A percentile compares a stretch with the other conserved stretches of the same genome.
These are phyloP conservation scores for Azolla pinnata DNA, from an alignment of 75 land plant genomes.

Conservation along the genomic window DNA sequence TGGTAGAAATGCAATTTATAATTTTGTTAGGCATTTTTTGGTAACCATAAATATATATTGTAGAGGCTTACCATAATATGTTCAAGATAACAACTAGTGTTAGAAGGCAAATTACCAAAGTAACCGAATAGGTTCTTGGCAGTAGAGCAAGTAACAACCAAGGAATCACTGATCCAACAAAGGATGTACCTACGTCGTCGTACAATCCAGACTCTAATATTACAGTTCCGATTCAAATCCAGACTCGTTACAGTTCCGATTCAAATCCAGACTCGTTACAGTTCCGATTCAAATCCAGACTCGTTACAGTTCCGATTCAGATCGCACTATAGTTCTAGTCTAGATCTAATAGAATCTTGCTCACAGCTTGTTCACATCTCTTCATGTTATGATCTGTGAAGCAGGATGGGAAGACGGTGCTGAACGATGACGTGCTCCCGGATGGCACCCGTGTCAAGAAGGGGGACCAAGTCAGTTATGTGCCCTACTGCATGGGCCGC, in stretches of 20 bases:
- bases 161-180: too few species aligned
- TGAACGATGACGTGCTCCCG: conserved; percentile 47
- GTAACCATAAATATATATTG: too few species aligned
- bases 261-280: not conserved
- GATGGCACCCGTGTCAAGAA: conserved; percentile 45
- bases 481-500: conserved; percentile 51
- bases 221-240: too few species aligned
- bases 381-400: not conserved
- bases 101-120: too few species aligned
- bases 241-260: not conserved
- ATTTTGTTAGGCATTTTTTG: too few species aligned
- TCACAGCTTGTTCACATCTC: not conserved
- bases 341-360: not conserved
- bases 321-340: not conserved
- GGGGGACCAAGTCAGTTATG: conserved; percentile 32
- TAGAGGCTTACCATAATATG: too few species aligned
- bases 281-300: not conserved
- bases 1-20: too few species aligned
- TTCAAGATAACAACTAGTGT: too few species aligned
- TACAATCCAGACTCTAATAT: too few species aligned
- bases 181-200: too few species aligned
- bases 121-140: too few species aligned
- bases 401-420: not conserved
- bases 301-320: not conserved
- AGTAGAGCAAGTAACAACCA: too few species aligned